These are phyloP conservation scores for Talaromyces marneffei DNA, from an alignment of 2,329 filamentous ascomycete species.

Conservation along the genomic window DNA sequence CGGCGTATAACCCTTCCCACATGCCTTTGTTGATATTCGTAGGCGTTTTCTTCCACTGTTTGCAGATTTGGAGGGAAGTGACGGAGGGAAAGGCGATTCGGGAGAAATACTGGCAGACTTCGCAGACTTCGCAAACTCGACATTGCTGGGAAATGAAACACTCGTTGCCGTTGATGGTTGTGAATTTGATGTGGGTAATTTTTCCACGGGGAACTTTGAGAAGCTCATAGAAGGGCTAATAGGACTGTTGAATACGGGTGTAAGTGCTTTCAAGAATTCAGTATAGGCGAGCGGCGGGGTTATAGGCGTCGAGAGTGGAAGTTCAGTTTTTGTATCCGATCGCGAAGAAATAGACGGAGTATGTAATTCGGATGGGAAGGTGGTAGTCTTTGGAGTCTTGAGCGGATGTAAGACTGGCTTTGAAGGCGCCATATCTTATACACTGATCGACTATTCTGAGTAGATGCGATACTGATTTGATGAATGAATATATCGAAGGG, in stretches of 20 bases:
- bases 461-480: too few species aligned
- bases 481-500: too few species aligned
- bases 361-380: conserved; percentile 51
- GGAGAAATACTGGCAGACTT: conserved; percentile 17
- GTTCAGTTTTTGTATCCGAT: conserved; percentile 64
- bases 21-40: too few species aligned
- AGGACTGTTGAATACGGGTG: conserved; percentile 63
- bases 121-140: conserved; percentile 50
- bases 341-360: conserved; percentile 52
- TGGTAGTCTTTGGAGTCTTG: conserved; percentile 40
- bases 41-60: too few species aligned
- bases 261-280: conserved; percentile 84
- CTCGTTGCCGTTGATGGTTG: conserved; percentile 37
- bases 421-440: conserved; percentile 22
- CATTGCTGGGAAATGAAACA: conserved; percentile 43
- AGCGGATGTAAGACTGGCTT: conserved; percentile 38
- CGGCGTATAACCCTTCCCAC: too few species aligned
- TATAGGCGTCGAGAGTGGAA: conserved; percentile 66
- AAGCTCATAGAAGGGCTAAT: conserved; percentile 53
- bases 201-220: conserved; percentile 34
- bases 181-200: conserved; percentile 27
- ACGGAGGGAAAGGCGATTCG: conserved; percentile 52
- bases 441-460: background rate
- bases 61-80: too few species aligned
- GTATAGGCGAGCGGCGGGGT: conserved; percentile 85